Evolutionary conservation across 176 grass and related monocot genomes (phyloP).

Genomic region (Puccinellia tenuiflora): DNA sequence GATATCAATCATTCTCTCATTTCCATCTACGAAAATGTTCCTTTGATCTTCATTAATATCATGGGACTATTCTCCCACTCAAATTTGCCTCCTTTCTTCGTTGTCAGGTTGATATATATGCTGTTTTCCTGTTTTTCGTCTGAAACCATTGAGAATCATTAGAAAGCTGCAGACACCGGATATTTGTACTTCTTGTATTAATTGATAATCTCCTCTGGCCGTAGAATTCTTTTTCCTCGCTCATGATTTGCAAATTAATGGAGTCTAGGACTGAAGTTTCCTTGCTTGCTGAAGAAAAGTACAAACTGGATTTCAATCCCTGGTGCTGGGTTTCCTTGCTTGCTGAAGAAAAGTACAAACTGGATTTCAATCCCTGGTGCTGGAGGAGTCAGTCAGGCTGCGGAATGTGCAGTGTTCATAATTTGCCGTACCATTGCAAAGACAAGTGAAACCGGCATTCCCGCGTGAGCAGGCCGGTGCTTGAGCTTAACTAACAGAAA

Average conservation of each 20-base stretch:
- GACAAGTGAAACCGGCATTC: not conserved
- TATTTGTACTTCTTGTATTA: not conserved
- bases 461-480: not conserved
- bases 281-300: too few relatives aligned
- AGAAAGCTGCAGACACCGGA: not conserved
- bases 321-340: too few relatives aligned
- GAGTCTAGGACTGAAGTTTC: not conserved
- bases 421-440: not conserved
- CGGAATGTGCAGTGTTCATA: not conserved
- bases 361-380: not conserved
- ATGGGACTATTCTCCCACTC: not conserved
- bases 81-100: not conserved
- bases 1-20: not conserved
- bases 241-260: not conserved
- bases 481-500: not conserved
- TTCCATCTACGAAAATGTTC: not conserved
- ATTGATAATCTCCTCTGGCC: too few relatives aligned
- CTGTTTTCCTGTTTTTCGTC: not conserved
- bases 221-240: not conserved
- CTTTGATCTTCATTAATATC: not conserved
- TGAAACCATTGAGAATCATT: not conserved
- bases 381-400: too few relatives aligned
- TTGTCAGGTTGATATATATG: not conserved
- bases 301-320: too few relatives aligned
- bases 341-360: too few relatives aligned